Percentiles rank a stretch among this genome's conserved stretches.
These are phyloP conservation scores for Niebla homalea DNA, from an alignment of 495 filamentous ascomycete genomes.

Conservation along the genomic window DNA sequence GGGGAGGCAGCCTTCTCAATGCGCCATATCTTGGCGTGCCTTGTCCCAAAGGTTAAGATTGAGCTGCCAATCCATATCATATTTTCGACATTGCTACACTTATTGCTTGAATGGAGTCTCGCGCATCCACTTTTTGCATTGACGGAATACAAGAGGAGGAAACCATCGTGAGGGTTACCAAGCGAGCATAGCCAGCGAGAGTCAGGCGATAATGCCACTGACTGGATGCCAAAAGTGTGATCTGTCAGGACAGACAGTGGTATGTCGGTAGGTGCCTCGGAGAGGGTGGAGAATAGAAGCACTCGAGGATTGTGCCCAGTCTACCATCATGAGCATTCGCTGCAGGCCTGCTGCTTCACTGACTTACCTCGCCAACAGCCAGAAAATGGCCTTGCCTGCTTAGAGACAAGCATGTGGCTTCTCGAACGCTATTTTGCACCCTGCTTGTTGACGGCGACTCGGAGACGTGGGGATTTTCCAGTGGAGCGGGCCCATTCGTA, in stretches of 20 bases:
- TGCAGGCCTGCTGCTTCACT: not conserved
- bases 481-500: not conserved
- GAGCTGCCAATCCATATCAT: slow-evolving; percentile 74
- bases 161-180: slow-evolving; percentile 81
- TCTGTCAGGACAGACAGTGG: slow-evolving; percentile 80
- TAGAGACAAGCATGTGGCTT: slow-evolving; percentile 87
- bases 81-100: slow-evolving; percentile 73
- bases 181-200: slow-evolving; percentile 80
- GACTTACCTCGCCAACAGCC: slow-evolving; percentile 72
- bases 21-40: slow-evolving; percentile 90
- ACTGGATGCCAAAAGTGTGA: slow-evolving; percentile 79
- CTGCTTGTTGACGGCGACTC: slow-evolving; percentile 38
- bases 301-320: slow-evolving; percentile 89
- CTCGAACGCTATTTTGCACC: slow-evolving; percentile 60
- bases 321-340: slow-evolving; percentile 24
- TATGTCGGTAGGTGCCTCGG: slow-evolving; percentile 61
- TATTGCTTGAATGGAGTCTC: slow-evolving; percentile 80
- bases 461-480: slow-evolving; percentile 20
- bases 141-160: slow-evolving; percentile 82
- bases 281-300: slow-evolving; percentile 68
- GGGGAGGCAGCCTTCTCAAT: slow-evolving; percentile 49
- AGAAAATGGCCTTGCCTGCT: slow-evolving; percentile 82
- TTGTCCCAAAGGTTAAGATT: slow-evolving; percentile 64
- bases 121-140: slow-evolving; percentile 73
- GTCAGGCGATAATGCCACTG: slow-evolving; percentile 79